Conservation (phyloP, 768 basidiomycete genomes). For the Pulveroboletus sp. region DNA sequence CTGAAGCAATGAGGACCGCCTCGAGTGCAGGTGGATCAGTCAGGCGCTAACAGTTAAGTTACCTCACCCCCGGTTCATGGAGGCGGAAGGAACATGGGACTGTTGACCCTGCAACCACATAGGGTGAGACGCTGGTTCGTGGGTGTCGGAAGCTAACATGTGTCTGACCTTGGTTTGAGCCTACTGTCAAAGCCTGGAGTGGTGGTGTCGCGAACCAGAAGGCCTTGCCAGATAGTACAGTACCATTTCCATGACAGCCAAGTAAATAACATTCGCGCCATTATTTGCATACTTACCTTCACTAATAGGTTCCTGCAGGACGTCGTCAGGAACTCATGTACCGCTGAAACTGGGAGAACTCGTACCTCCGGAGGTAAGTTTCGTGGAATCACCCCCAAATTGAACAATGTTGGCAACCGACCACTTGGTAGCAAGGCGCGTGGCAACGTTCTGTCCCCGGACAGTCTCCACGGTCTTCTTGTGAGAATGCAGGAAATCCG, state of each 20-base stretch:
- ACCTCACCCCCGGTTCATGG: too few species aligned
- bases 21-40: not conserved
- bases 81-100: not conserved
- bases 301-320: not conserved
- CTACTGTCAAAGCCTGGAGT: not conserved
- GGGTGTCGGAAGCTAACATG: not conserved
- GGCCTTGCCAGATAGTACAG: too few species aligned
- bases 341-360: too few species aligned
- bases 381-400: not conserved
- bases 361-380: not conserved
- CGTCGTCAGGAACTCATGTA: not conserved
- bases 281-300: too few species aligned
- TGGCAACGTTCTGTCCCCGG: not conserved
- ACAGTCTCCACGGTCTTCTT: not conserved
- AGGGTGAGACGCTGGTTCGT: not conserved
- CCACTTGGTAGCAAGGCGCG: not conserved
- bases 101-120: too few species aligned
- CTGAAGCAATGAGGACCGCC: not conserved
- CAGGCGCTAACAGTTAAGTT: not conserved
- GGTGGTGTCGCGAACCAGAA: too few species aligned
- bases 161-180: not conserved
- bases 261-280: too few species aligned
- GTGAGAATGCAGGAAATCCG: not conserved
- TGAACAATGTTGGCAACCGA: not conserved
- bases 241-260: too few species aligned